Percentiles rank a stretch among this genome's conserved stretches.
Evolutionary conservation across 2,329 filamentous ascomycete species (phyloP).

Genomic region (Magnaporthiopsis incrustans): DNA sequence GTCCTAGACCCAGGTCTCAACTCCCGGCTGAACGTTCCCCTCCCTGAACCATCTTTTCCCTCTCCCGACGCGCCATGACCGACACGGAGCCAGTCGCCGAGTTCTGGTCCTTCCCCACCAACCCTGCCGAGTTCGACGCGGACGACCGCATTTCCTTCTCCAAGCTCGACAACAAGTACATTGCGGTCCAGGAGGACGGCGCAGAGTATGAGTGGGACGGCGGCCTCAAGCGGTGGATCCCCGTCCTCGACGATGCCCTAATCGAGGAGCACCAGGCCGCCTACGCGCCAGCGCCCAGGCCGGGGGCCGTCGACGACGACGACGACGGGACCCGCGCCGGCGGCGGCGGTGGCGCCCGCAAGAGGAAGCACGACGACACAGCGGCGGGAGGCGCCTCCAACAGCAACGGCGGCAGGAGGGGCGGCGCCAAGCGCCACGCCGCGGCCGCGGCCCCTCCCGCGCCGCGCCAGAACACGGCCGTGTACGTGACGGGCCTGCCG

Average conservation of each 20-base stretch:
- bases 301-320: conserved; percentile 9
- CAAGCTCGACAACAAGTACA: conserved; percentile 71
- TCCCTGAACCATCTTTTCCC: too few species aligned
- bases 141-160: conserved; percentile 84
- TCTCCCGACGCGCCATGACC: neutral
- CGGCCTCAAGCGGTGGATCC: conserved; percentile 66
- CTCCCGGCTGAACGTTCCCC: too few species aligned
- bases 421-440: conserved; percentile 23
- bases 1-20: too few species aligned
- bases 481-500: conserved; percentile 87
- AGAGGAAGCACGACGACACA: conserved; percentile 17
- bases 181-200: conserved; percentile 77
- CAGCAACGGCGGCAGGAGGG: conserved; percentile 33
- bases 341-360: conserved; percentile 7
- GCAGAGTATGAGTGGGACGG: conserved; percentile 78
- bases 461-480: conserved; percentile 69
- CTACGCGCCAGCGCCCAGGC: conserved; percentile 15
- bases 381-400: conserved; percentile 12
- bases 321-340: neutral
- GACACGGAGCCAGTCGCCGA: conserved; percentile 5
- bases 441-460: conserved; percentile 30
- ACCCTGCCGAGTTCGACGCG: conserved; percentile 61
- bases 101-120: conserved; percentile 42
- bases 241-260: conserved; percentile 30
- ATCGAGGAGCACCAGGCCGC: conserved; percentile 21